These are phyloP conservation scores for Penicillium cinerascens DNA, from an alignment of 495 filamentous ascomycete species.

Conservation along the genomic window DNA sequence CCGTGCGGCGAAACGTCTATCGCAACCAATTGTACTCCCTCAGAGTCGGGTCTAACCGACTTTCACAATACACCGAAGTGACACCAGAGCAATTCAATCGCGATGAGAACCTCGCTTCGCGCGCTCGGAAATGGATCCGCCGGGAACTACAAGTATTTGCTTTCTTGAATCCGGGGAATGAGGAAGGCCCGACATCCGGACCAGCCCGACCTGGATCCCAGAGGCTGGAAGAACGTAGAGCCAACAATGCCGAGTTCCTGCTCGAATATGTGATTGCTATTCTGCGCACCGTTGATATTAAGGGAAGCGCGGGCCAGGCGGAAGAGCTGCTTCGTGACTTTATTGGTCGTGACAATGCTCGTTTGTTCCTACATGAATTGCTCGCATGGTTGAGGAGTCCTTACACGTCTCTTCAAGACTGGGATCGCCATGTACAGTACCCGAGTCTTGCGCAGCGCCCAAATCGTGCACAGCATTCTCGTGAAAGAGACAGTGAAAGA, in stretches of 20 bases:
- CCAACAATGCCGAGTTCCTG: constrained; percentile 82
- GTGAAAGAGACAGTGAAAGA: background rate
- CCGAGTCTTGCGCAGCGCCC: constrained; percentile 5
- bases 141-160: constrained; percentile 85
- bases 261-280: constrained; percentile 88
- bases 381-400: constrained; percentile 79
- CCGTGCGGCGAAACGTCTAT: constrained; percentile 72
- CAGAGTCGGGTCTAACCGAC: constrained; percentile 79
- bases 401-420: constrained; percentile 62
- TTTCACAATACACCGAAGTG: constrained; percentile 74
- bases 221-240: constrained; percentile 46
- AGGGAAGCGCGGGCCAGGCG: constrained; percentile 76
- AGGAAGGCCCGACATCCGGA: constrained; percentile 15
- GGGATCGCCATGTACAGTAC: constrained; percentile 84
- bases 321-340: constrained; percentile 88
- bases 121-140: constrained; percentile 83
- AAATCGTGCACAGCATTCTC: background rate
- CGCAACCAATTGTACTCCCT: constrained; percentile 71
- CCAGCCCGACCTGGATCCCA: constrained; percentile 33
- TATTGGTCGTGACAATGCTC: constrained; percentile 71
- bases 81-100: constrained; percentile 62
- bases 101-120: constrained; percentile 66
- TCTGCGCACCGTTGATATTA: constrained; percentile 85
- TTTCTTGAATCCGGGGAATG: constrained; percentile 55
- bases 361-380: constrained; percentile 82